Evolutionary conservation across 495 filamentous ascomycete species (phyloP), one percentile per base, ranked within the genome.

Genomic region (Venustampulla echinocandica): DNA sequence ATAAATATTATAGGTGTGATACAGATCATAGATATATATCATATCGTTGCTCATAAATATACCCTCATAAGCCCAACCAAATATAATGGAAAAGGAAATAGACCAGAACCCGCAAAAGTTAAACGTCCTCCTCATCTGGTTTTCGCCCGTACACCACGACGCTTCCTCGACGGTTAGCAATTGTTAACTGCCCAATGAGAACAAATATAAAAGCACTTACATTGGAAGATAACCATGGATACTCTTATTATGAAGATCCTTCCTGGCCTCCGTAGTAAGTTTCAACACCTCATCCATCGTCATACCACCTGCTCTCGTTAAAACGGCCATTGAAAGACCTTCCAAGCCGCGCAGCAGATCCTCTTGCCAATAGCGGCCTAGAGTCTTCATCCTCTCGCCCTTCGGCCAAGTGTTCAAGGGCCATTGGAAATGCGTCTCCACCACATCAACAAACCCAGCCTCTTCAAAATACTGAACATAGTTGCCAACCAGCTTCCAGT

Each of bases 351-450:
- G 44, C n/a, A 38, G 24, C 33, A 37, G n/a, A 38, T 37, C 32
- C 17, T 28, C 28, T 39, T 46, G 33, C 33, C 17, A 37, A 38
- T 46, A 46, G 21, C 32, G 7, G 5, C 44, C 32, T 25, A 34
- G 13, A n/a, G 14, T 13, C 28, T 46, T 34, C 43, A 74, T 42
- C 9, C 64, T 56, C 20, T 47, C 47, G 15, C 75, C 69, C 17
- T 61, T 64, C 0, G 71, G 55, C 76, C 76, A 79, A 10, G 71
- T 50, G n/a, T 56, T 60, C 34, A 52, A 50, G 7, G 81, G 81
- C 17, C 74, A 61, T 54, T 77, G 37, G n/a, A 40, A 40, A 22
- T 40, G 37, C 18, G 5, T 20, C 22, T 40, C 37, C n/a, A 40
- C 37, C 9, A 40, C 18, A 23, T 40, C 37, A 4, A 40, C 37